These are phyloP conservation scores for Paecilomyces dactylethromorphus DNA, from an alignment of 2,329 filamentous ascomycete species.

Conservation along the genomic window DNA sequence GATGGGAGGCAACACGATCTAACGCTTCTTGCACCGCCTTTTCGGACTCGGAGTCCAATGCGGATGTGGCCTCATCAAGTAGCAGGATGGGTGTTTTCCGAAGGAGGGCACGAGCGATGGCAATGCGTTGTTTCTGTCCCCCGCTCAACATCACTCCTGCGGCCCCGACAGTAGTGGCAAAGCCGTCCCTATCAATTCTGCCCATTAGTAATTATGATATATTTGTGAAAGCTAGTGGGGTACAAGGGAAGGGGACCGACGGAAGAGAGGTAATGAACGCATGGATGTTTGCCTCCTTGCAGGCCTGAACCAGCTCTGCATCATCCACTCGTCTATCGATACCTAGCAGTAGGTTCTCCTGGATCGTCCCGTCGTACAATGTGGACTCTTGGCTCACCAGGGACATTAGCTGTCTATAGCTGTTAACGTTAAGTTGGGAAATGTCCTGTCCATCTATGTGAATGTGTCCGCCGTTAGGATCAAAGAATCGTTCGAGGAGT, in stretches of 20 bases:
- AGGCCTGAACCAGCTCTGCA: too few relatives aligned
- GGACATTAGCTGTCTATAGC: neutral
- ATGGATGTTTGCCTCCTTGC: too few relatives aligned
- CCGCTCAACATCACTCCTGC: neutral
- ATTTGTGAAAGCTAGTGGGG: too few relatives aligned
- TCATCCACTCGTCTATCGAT: too few relatives aligned
- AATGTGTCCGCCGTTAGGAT: conserved; percentile 1
- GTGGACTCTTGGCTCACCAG: neutral
- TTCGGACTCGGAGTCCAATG: neutral
- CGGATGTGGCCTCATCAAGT: neutral
- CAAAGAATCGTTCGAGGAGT: neutral
- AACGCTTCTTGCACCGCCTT: neutral
- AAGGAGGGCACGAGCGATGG: neutral
- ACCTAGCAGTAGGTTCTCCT: neutral
- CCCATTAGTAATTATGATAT: neutral
- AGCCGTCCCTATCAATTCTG: neutral
- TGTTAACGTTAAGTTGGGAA: neutral
- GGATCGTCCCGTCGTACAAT: neutral
- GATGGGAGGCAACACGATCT: neutral
- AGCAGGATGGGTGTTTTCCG: neutral
- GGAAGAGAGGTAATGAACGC: too few relatives aligned
- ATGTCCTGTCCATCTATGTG: conserved; percentile 4
- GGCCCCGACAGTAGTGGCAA: neutral
- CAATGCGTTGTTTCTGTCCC: neutral
- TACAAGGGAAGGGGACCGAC: too few relatives aligned